These are phyloP conservation scores for Clathrus columnatus DNA, from an alignment of 768 basidiomycete species.

Conservation along the genomic window DNA sequence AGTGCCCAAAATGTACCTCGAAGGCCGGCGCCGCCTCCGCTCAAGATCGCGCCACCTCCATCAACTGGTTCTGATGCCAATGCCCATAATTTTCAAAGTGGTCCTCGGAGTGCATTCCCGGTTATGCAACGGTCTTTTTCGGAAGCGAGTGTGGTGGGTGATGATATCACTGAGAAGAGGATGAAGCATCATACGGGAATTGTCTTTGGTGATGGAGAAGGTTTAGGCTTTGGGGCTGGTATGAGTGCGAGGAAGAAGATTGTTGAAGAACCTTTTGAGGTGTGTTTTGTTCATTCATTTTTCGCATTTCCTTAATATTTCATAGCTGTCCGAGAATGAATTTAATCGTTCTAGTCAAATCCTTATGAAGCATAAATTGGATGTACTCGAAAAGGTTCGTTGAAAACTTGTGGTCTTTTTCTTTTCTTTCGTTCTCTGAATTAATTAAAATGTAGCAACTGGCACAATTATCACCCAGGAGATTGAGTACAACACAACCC, in stretches of 20 bases:
- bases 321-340: constrained; percentile 37
- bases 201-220: constrained; percentile 4
- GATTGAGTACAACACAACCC: constrained; percentile 15
- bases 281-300: constrained; percentile 12
- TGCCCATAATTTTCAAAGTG: too few species aligned
- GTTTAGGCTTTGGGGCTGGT: neutral
- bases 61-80: neutral
- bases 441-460: constrained; percentile 38
- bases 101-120: neutral
- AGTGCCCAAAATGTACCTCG: neutral
- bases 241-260: neutral
- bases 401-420: constrained; percentile 11
- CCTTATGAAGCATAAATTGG: constrained; percentile 64
- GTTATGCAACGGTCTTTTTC: neutral
- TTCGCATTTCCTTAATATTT: constrained; percentile 25
- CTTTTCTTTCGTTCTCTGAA: constrained; percentile 14
- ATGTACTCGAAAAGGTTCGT: constrained; percentile 67
- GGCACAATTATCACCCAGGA: constrained; percentile 57
- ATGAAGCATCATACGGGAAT: constrained; percentile 7
- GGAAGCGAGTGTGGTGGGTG: neutral
- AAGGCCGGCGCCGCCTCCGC: constrained; percentile 6
- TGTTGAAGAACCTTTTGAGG: constrained; percentile 34
- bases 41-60: neutral
- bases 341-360: constrained; percentile 66
- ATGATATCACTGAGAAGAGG: neutral